Evolutionary conservation across 1,284 basidiomycete genomes (phyloP).

Genomic region (Papiliotrema fonsecae): DNA sequence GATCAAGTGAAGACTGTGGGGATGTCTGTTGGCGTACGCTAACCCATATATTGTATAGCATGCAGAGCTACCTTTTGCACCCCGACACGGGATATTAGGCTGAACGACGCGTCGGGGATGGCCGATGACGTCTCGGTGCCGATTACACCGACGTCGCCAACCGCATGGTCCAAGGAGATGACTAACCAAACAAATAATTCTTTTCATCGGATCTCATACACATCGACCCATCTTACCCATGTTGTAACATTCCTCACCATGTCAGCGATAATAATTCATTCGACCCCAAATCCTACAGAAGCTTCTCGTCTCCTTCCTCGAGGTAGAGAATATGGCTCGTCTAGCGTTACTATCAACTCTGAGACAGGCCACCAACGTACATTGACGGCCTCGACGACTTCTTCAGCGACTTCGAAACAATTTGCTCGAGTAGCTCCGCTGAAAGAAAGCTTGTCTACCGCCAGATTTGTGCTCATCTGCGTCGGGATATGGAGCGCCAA

Average conservation of each 20-base stretch:
- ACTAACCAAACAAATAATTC: too few relatives aligned
- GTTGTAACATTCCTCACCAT: background rate
- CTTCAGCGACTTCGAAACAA: background rate
- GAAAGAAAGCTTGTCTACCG: conserved; percentile 20
- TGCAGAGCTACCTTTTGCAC: too few relatives aligned
- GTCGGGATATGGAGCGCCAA: conserved; percentile 38
- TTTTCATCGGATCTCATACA: too few relatives aligned
- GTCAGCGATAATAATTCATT: conserved; percentile 8
- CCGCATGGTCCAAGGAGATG: too few relatives aligned
- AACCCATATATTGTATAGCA: background rate
- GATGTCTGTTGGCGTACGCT: background rate
- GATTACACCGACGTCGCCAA: too few relatives aligned
- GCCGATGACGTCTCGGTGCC: too few relatives aligned
- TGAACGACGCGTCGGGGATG: too few relatives aligned
- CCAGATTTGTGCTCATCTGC: conserved; percentile 22
- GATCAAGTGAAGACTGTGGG: background rate
- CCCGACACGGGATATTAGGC: too few relatives aligned
- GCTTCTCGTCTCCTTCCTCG: background rate
- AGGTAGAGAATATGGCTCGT: too few relatives aligned
- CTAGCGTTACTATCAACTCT: too few relatives aligned
- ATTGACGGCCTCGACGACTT: too few relatives aligned
- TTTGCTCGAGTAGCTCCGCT: conserved; percentile 15
- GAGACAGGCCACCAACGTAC: too few relatives aligned
- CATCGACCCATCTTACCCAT: background rate
- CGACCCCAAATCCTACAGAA: background rate